Evolutionary conservation across 768 basidiomycete genomes (phyloP), one percentile per base, ranked within the genome.

Genomic region (Wakefieldia striispora): DNA sequence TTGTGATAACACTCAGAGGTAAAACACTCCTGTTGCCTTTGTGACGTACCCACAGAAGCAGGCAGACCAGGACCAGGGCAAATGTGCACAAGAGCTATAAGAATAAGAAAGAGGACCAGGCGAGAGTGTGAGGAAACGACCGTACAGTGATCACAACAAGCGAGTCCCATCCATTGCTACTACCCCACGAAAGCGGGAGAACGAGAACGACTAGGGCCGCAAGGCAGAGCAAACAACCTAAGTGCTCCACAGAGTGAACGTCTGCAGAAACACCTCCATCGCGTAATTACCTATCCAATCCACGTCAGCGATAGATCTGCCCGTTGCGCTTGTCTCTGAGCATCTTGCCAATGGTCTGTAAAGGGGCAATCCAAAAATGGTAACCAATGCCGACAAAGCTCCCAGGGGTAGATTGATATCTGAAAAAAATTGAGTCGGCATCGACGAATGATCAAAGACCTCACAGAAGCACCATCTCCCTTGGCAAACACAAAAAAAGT

Each of bases 391-490:
- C 19, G 54, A 49, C 19, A 52, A 33, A 6, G 51, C 39, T 16
- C 57, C 48, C 11, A 58, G 24, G 6, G 57, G 54, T 12, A 58
- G 24, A 45, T 57, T 57, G 21, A 56, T 49, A 21, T 56, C 51
- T 56, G 37, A 39, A 27, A 39, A 43, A 38, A 19, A 26, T 13
- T 53, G 11, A 53, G n/a, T 43, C 12, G 13, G 29, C 26, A 23
- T 43, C 36, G 19, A 43, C 2, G 14, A 44, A 33, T 21, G 12
- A 26, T 20, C 6, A 10, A 29, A 23, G 24, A 33, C n/a, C 51
- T 48, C 43, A 47, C 57, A 56, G 27, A 58, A 56, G 47, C 57
- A 56, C 57, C 55, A 56, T 21, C 49, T 49, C 55, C 51, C 55
- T 58, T 13, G 4, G 6, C 13, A 33, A n/a, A n/a, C 16, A 34